phyloP scores from a whole-genome alignment of 768 basidiomycete genomes.

The Boletus subparvulus region DNA sequence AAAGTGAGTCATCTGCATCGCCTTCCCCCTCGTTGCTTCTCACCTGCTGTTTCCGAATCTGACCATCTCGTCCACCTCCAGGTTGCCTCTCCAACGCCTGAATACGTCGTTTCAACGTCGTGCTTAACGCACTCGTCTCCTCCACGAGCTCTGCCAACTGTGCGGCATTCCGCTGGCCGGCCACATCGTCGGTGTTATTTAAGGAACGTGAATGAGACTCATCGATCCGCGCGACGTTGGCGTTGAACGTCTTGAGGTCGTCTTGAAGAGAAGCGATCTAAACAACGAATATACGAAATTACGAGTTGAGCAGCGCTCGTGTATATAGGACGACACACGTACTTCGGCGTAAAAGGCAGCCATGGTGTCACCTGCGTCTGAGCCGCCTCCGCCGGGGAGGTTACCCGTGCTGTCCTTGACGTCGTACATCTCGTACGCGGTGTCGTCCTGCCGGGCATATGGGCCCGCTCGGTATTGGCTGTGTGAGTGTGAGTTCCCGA shows the following conservation, averaged over 20 bases:
- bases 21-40: constrained; percentile 1
- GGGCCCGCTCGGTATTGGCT: constrained; percentile 50
- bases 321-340: constrained; percentile 14
- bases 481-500: constrained; percentile 7
- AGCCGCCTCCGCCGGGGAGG: constrained; percentile 35
- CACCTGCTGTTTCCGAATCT: constrained; percentile 79
- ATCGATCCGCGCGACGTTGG: constrained; percentile 65
- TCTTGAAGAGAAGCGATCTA: constrained; percentile 81
- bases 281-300: not conserved
- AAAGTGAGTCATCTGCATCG: constrained; percentile 17
- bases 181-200: constrained; percentile 71
- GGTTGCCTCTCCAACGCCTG: constrained; percentile 69
- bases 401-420: constrained; percentile 60
- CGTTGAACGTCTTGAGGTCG: constrained; percentile 60
- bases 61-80: constrained; percentile 61
- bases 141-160: constrained; percentile 68
- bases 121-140: constrained; percentile 70
- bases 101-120: constrained; percentile 67
- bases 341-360: constrained; percentile 75
- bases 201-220: constrained; percentile 75
- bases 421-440: constrained; percentile 68
- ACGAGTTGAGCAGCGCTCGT: not conserved
- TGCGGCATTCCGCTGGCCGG: constrained; percentile 56
- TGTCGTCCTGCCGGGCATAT: constrained; percentile 62
- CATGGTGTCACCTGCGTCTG: constrained; percentile 59